Conservation (phyloP, 2,329 filamentous ascomycete species). For the Hyphodiscus sp. region DNA sequence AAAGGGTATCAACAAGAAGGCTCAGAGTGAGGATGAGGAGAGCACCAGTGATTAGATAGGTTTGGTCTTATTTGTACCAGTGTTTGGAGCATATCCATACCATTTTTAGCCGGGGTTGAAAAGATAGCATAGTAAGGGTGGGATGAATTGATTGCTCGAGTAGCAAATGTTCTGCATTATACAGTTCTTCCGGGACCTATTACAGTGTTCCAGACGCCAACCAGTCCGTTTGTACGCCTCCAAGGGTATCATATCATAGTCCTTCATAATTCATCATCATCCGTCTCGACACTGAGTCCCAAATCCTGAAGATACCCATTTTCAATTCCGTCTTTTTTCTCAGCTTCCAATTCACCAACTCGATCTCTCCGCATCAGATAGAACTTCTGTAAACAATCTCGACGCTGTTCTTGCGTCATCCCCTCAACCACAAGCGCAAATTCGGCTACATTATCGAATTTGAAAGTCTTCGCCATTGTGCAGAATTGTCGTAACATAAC, state of each 20-base stretch:
- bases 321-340: background rate
- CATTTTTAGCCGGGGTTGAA: background rate
- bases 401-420: constrained; percentile 78
- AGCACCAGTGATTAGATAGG: constrained; percentile 1
- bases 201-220: too few relatives aligned
- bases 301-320: background rate
- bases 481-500: constrained; percentile 82
- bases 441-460: constrained; percentile 68
- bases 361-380: constrained; percentile 54
- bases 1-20: constrained; percentile 24
- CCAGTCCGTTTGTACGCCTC: background rate
- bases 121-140: background rate
- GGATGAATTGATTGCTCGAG: too few relatives aligned
- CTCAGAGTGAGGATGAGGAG: constrained; percentile 25
- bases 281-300: constrained; percentile 9
- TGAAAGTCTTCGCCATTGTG: constrained; percentile 76
- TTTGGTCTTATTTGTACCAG: background rate
- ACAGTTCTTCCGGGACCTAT: background rate
- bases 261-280: constrained; percentile 16
- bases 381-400: constrained; percentile 72
- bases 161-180: background rate
- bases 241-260: constrained; percentile 6
- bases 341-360: constrained; percentile 10
- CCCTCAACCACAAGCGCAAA: constrained; percentile 88
- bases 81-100: background rate